These are phyloP conservation scores for Microthyrium microscopicum DNA, from an alignment of 2,329 filamentous ascomycete species.

Conservation along the genomic window DNA sequence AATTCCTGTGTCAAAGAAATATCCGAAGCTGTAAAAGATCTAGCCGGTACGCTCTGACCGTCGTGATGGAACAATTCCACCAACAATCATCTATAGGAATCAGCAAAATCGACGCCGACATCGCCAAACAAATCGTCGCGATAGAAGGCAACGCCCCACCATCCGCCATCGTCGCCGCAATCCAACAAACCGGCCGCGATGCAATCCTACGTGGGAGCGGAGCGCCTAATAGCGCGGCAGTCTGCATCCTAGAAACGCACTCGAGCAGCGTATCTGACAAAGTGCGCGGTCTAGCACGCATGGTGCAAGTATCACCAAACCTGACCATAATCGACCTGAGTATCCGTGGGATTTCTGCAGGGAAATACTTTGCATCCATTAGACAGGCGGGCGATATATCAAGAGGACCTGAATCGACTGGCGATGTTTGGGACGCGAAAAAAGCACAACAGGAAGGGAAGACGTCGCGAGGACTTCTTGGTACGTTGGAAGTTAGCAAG, in stretches of 20 bases:
- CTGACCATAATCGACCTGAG: constrained; percentile 79
- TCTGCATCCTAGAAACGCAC: constrained; percentile 89
- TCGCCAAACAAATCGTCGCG: constrained; percentile 68
- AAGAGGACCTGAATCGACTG: constrained; percentile 64
- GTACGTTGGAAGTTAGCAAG: constrained; percentile 56
- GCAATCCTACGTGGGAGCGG: constrained; percentile 86
- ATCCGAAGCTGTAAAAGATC: no score
- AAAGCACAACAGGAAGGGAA: constrained; percentile 28
- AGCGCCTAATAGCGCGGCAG: constrained; percentile 67
- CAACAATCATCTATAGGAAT: constrained; percentile 52
- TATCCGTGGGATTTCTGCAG: constrained; percentile 63
- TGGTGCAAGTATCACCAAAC: constrained; percentile 73
- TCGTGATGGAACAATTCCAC: no score
- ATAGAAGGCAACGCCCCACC: constrained; percentile 84
- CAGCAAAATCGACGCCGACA: constrained; percentile 62
- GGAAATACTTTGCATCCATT: constrained; percentile 69
- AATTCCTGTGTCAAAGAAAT: constrained; percentile 64
- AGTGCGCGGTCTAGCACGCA: constrained; percentile 74
- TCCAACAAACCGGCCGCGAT: constrained; percentile 80
- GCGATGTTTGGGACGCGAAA: constrained; percentile 54
- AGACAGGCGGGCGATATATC: constrained; percentile 79
- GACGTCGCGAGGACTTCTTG: constrained; percentile 46
- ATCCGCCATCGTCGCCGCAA: constrained; percentile 74
- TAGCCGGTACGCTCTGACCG: no score
- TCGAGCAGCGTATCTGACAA: constrained; percentile 42